Evolutionary conservation across 1,284 basidiomycete species (phyloP).

Genomic region (Mrakiaceae sp.): DNA sequence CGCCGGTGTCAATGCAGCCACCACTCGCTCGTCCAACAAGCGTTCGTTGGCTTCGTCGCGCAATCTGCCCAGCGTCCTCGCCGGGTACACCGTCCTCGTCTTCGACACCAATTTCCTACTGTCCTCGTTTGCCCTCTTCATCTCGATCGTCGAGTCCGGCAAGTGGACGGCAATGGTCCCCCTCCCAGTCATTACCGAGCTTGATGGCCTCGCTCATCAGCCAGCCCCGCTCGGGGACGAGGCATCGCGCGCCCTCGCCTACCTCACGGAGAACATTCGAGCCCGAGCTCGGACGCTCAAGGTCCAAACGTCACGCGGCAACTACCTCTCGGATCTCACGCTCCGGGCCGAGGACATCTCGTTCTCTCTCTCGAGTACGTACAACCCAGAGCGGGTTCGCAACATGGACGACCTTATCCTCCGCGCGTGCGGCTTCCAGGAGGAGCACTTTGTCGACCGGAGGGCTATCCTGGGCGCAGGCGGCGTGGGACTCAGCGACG

Average conservation of each 20-base stretch:
- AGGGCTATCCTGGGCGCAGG: constrained; percentile 50
- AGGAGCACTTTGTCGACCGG: constrained; percentile 81
- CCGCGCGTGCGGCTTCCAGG: constrained; percentile 81
- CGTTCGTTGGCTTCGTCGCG: background rate
- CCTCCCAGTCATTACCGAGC: constrained; percentile 87
- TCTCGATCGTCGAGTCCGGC: constrained; percentile 63
- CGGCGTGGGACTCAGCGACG: constrained; percentile 20
- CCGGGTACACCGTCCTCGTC: constrained; percentile 82
- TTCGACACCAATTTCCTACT: constrained; percentile 91
- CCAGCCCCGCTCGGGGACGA: constrained; percentile 48
- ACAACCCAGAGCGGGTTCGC: constrained; percentile 39
- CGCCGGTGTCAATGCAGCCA: background rate
- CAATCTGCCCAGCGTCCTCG: constrained; percentile 39
- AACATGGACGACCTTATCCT: constrained; percentile 94
- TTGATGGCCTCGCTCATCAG: constrained; percentile 75
- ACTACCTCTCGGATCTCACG: constrained; percentile 73
- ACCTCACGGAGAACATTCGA: constrained; percentile 64
- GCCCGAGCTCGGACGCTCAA: constrained; percentile 68
- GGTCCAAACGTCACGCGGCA: constrained; percentile 87
- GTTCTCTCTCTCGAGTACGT: constrained; percentile 35
- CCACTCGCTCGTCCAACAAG: background rate
- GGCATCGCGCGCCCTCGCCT: constrained; percentile 59
- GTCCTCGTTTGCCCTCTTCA: constrained; percentile 59
- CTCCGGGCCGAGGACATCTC: constrained; percentile 79
- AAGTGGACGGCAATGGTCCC: constrained; percentile 85